phyloP scores from a whole-genome alignment of 768 basidiomycete genomes.

The Suillus sp. region DNA sequence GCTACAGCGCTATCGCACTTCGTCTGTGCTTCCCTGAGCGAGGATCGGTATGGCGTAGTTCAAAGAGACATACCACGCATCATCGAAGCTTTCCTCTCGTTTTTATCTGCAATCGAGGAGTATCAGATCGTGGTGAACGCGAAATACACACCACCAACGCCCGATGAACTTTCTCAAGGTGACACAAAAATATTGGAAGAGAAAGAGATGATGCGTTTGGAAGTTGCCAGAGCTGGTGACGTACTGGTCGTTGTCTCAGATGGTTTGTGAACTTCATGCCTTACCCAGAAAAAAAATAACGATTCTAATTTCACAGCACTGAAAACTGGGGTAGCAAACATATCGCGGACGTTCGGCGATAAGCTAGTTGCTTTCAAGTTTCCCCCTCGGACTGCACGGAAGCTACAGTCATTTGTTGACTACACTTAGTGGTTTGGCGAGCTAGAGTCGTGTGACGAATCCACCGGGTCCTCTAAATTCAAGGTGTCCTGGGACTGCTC shows the following conservation, averaged over 20 bases:
- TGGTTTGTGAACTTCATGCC: conserved; percentile 45
- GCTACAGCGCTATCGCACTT: conserved; percentile 64
- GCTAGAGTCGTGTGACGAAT: background rate
- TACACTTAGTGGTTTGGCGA: conserved; percentile 42
- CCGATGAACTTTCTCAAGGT: conserved; percentile 33
- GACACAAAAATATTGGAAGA: conserved; percentile 38
- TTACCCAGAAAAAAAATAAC: background rate
- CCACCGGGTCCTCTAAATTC: background rate
- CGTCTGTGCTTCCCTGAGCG: conserved; percentile 69
- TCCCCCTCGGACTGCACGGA: conserved; percentile 64
- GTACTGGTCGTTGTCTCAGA: conserved; percentile 54
- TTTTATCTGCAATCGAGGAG: conserved; percentile 66
- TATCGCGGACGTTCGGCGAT: conserved; percentile 73
- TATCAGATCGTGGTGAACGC: conserved; percentile 57
- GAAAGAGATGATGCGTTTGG: conserved; percentile 43
- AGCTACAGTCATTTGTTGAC: conserved; percentile 73
- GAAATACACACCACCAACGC: conserved; percentile 39
- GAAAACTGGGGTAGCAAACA: conserved; percentile 64
- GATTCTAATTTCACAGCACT: conserved; percentile 44
- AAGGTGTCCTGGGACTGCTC: background rate
- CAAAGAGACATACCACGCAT: conserved; percentile 85
- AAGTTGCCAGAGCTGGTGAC: conserved; percentile 58
- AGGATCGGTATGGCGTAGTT: conserved; percentile 82
- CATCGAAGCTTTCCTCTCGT: conserved; percentile 72
- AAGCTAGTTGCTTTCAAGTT: conserved; percentile 78